Percentiles rank a stretch among this genome's conserved stretches.
Evolutionary conservation across 441 rosid species (phyloP).

Genomic region (Adansonia rubrostipa): DNA sequence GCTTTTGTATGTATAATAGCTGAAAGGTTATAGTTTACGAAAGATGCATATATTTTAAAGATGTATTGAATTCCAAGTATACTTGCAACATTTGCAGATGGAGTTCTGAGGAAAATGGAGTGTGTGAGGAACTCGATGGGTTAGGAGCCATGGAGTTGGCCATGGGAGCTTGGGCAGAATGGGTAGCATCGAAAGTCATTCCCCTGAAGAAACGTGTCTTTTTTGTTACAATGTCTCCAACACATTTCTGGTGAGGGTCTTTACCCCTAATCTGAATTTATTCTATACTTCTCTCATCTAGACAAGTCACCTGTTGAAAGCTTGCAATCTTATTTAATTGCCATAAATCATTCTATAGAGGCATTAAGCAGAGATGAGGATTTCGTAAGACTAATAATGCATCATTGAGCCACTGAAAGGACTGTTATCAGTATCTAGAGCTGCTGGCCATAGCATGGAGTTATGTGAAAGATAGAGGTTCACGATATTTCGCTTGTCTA

Average conservation of each 20-base stretch:
- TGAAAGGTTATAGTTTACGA: conserved; percentile 19
- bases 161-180: conserved; percentile 89
- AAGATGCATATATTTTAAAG: background rate
- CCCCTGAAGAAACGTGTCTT: conserved; percentile 60
- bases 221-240: conserved; percentile 93
- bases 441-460: background rate
- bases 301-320: conserved; percentile 8
- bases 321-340: conserved; percentile 1
- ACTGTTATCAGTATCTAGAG: background rate
- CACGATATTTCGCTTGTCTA: background rate
- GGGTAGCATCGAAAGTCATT: conserved; percentile 64
- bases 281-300: background rate
- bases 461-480: background rate
- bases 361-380: background rate
- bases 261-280: conserved; percentile 5
- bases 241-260: conserved; percentile 73
- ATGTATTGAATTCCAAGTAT: conserved; percentile 13
- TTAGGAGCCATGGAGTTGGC: conserved; percentile 87
- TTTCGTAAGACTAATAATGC: background rate
- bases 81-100: conserved; percentile 56
- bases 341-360: background rate
- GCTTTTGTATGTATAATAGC: conserved; percentile 57
- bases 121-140: conserved; percentile 82
- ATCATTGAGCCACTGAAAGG: background rate
- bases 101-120: conserved; percentile 67